A percentile compares a stretch with the other conserved stretches of the same genome.
Conservation (phyloP, 106 monocot genomes). For the Xerophyta viscosa region DNA sequence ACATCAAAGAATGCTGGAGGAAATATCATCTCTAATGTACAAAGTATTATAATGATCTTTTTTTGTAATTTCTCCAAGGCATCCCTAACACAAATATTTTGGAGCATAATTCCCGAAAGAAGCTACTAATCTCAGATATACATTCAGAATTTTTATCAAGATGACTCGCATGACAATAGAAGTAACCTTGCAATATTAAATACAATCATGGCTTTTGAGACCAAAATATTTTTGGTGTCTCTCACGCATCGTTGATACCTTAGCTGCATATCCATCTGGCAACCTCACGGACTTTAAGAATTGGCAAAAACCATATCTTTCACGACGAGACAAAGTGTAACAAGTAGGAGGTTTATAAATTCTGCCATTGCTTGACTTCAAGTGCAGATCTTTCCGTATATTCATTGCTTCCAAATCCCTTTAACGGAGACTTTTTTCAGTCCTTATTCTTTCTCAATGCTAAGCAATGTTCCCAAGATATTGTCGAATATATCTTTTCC, state of each 20-base stretch:
- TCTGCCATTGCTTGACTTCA: neutral
- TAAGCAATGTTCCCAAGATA: neutral
- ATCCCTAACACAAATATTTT: too few relatives aligned
- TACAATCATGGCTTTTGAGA: constrained; percentile 4
- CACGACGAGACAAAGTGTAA: neutral
- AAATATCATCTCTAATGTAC: constrained; percentile 2
- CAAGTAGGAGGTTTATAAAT: neutral
- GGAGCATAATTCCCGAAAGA: neutral
- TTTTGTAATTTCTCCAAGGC: neutral
- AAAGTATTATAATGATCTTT: neutral
- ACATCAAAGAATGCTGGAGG: constrained; percentile 8
- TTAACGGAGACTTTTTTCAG: neutral
- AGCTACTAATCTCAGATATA: neutral
- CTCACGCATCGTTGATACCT: neutral
- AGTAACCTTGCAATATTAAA: neutral
- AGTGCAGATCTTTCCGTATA: neutral
- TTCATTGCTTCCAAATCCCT: neutral
- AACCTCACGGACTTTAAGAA: neutral
- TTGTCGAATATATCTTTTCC: constrained; percentile 11
- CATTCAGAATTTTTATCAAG: neutral
- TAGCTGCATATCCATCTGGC: neutral
- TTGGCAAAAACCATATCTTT: neutral
- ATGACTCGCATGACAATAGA: neutral
- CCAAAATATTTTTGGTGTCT: neutral
- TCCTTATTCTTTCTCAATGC: constrained; percentile 9